Base-by-base conservation (phyloP, 495 filamentous ascomycete genomes). In the Penicillium pulvis region DNA sequence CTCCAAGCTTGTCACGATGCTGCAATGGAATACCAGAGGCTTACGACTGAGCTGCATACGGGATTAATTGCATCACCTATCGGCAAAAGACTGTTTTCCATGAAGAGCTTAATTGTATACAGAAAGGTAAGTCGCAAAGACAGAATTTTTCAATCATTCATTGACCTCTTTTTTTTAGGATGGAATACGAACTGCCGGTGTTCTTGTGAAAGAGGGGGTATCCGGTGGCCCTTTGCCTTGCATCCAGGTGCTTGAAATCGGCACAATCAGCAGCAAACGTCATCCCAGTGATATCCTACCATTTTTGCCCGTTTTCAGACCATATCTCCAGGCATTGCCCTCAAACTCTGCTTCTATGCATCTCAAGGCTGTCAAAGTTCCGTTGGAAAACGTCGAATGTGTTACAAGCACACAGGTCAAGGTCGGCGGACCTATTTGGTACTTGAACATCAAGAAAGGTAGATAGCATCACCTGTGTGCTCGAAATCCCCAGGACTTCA, bases 251-350 rank as follows among this genome's bases (percentile, higher is more conserved):
- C 80, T 93, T 28, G 91, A 93, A 62, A 86, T 96, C 51, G 83
- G 79, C 48, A 83, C 81, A 1, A 71, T 82, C 53, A 76, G 83
- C 41, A 79, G 80, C 59, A 81, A 81, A 45, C 81, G 90, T n/a
- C 82, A 91, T 64, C 82, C 89, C 35, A 86, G 86, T 9, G 91
- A 96, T 60, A 71, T 93, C 50, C 77, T 97, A 20, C 92, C 92
- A 7, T 96, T 90, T 68, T 70, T 94, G 2, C 83, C 88, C 9
- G 69, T 65, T 16, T 90, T 92, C 72, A 78, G 88, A 11, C 68
- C 73, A 36, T 70, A 84, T 47, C 82, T 92, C 59, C 79, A 83
- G 7, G 67, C 77, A 9, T 72, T 93, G 1, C 89, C 90, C 10
- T 72, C 64, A 6, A 68, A 65, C 53, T 62, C 64, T 42, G 81